Evolutionary conservation across 2,329 filamentous ascomycete genomes (phyloP).

Genomic region (Sarocladium strictum): DNA sequence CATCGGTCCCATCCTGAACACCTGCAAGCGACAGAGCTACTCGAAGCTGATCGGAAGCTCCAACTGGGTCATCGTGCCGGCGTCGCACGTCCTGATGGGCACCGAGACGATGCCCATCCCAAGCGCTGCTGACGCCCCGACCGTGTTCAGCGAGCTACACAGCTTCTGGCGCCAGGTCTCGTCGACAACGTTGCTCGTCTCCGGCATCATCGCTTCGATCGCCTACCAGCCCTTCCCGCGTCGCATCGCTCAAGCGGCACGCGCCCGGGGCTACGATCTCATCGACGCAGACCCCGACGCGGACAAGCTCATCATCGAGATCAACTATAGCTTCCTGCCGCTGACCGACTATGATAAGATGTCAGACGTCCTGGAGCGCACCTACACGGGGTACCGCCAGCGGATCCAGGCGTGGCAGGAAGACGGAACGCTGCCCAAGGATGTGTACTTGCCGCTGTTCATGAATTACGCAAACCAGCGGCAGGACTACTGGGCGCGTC

Average conservation of each 20-base stretch:
- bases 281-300: conserved; percentile 31
- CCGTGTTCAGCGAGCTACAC: conserved; percentile 22
- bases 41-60: conserved; percentile 29
- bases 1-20: conserved; percentile 32
- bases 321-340: conserved; percentile 33
- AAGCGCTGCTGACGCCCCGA: conserved; percentile 17
- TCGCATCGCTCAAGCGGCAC: conserved; percentile 24
- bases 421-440: conserved; percentile 26
- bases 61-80: conserved; percentile 18
- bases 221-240: conserved; percentile 34
- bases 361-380: conserved; percentile 11
- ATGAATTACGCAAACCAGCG: conserved; percentile 36
- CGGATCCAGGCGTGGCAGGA: conserved; percentile 19
- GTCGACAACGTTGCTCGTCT: conserved; percentile 10
- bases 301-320: conserved; percentile 36
- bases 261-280: conserved; percentile 29
- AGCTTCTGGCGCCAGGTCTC: conserved; percentile 22
- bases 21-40: conserved; percentile 41
- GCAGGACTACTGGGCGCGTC: conserved; percentile 35
- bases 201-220: conserved; percentile 23
- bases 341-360: conserved; percentile 20
- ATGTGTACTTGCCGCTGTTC: conserved; percentile 33
- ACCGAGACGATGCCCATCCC: conserved; percentile 32
- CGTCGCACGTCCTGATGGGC: conserved; percentile 25
- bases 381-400: conserved; percentile 10